phyloP scores from a whole-genome alignment of 2,329 filamentous ascomycete genomes.

The Aspergillus proliferans region DNA sequence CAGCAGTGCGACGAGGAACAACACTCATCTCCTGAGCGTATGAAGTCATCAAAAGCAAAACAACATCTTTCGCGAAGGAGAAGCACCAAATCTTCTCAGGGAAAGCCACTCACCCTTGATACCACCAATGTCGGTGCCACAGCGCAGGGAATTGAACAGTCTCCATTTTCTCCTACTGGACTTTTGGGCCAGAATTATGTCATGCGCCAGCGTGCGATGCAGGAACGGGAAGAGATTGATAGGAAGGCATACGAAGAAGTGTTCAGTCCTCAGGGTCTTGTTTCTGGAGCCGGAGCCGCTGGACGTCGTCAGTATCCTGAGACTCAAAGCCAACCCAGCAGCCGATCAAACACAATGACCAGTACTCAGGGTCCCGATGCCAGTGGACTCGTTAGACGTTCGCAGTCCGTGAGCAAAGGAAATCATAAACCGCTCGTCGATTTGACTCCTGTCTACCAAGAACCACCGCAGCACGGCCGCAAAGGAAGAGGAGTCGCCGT shows the following conservation, averaged over 20 bases:
- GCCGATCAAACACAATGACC: slow-evolving; percentile 30
- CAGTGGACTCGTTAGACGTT: slow-evolving; percentile 34
- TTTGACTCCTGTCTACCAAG: slow-evolving; percentile 58
- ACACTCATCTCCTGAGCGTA: slow-evolving; percentile 14
- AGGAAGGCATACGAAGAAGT: slow-evolving; percentile 34
- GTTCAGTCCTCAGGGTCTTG: slow-evolving; percentile 49
- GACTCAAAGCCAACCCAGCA: slow-evolving; percentile 14
- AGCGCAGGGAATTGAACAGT: slow-evolving; percentile 17
- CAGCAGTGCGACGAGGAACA: slow-evolving; percentile 23
- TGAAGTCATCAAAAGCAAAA: slow-evolving; percentile 10
- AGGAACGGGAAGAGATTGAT: slow-evolving; percentile 33
- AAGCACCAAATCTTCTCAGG: slow-evolving; percentile 22
- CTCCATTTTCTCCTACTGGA: slow-evolving; percentile 30
- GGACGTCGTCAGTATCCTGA: slow-evolving; percentile 16
- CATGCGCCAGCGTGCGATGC: slow-evolving; percentile 34
- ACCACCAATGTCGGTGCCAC: slow-evolving; percentile 9
- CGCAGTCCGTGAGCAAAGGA: slow-evolving; percentile 37
- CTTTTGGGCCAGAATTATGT: slow-evolving; percentile 36
- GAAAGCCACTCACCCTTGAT: slow-evolving; percentile 21
- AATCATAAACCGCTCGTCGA: slow-evolving; percentile 60
- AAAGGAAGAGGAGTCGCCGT: slow-evolving; percentile 40
- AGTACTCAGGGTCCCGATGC: slow-evolving; percentile 17
- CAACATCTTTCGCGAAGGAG: slow-evolving; percentile 23
- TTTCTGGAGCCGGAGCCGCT: slow-evolving; percentile 45
- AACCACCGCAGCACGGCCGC: slow-evolving; percentile 47